phyloP scores from a whole-genome alignment of 331 rosid species.

The Cydonia oblonga region DNA sequence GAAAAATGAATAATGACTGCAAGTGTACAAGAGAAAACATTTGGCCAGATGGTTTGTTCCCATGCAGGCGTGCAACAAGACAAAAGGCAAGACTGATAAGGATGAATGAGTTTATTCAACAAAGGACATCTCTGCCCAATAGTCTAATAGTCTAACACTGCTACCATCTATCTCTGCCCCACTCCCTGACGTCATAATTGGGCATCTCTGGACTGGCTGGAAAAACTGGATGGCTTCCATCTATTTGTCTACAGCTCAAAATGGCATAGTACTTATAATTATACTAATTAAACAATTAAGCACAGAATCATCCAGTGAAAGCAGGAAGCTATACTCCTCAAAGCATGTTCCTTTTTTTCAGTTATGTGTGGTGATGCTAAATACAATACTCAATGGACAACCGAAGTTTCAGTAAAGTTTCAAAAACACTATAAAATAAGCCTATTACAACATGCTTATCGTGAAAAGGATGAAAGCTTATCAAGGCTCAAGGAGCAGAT shows the following conservation, averaged over 20 bases:
- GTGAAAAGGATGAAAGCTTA: slow-evolving; percentile 8
- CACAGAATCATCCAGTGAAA: not conserved
- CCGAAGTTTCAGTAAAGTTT: not conserved
- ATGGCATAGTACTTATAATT: not conserved
- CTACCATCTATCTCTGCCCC: not conserved
- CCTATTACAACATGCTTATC: slow-evolving; percentile 1
- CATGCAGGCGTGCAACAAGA: not conserved
- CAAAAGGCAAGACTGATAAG: not conserved
- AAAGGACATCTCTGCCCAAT: not conserved
- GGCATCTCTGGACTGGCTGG: not conserved
- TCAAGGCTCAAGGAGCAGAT: slow-evolving; percentile 8
- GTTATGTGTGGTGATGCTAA: not conserved
- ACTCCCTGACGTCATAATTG: not conserved
- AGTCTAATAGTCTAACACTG: too few relatives aligned
- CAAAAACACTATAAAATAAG: not conserved
- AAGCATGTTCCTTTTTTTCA: not conserved
- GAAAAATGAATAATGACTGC: not conserved
- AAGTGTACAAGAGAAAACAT: not conserved
- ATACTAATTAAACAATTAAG: not conserved
- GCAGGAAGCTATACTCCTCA: not conserved
- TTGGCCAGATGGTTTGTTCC: not conserved
- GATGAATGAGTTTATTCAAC: not conserved
- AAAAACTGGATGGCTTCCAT: not conserved
- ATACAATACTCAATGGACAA: not conserved
- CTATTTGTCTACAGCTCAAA: not conserved